A percentile compares a stretch with the other conserved stretches of the same genome.
phyloP scores from a whole-genome alignment of 202 grass and related monocot species.

The Zoysia matrella region DNA sequence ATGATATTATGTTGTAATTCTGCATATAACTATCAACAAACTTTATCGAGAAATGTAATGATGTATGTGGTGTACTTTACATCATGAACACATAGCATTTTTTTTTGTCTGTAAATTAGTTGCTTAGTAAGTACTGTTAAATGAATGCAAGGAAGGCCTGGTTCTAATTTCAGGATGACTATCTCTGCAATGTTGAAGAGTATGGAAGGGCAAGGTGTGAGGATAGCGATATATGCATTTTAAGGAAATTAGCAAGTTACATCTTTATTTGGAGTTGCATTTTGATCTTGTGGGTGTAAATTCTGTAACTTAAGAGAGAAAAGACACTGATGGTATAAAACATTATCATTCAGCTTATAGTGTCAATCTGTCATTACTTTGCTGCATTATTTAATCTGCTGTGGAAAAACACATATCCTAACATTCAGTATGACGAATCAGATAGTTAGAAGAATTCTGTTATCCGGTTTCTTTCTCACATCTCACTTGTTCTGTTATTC shows the following conservation, averaged over 20 bases:
- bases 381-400: neutral
- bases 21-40: neutral
- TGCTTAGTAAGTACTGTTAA: neutral
- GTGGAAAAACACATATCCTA: neutral
- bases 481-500: neutral
- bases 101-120: neutral
- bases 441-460: conserved; percentile 1
- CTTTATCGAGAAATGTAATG: neutral
- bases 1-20: conserved; percentile 2
- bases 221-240: neutral
- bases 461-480: neutral
- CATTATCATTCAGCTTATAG: neutral
- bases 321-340: neutral
- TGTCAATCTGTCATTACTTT: neutral
- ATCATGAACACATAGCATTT: neutral
- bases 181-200: neutral
- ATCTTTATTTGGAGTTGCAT: conserved; percentile 19
- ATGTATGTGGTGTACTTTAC: neutral
- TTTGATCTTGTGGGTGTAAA: neutral
- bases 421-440: neutral
- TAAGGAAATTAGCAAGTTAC: neutral
- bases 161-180: neutral
- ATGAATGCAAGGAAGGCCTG: neutral
- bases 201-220: too few species aligned
- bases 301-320: conserved; percentile 5